Conservation (phyloP, 2,329 filamentous ascomycete genomes). For the Pyrenophora teres region DNA sequence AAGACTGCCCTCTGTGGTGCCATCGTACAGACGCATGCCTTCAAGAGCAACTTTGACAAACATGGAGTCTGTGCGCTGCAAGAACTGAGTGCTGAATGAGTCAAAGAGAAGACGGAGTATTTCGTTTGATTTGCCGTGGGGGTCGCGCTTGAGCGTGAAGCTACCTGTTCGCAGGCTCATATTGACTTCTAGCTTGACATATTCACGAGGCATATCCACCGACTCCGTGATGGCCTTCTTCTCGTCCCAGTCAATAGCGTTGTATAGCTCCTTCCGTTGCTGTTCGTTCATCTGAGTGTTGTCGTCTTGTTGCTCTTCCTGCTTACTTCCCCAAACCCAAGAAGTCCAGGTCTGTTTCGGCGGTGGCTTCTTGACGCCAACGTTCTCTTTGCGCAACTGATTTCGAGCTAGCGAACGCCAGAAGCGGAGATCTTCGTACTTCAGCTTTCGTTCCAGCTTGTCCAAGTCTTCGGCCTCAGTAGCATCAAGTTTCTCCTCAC, state of each 20-base stretch:
- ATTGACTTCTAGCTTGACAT: slow-evolving; percentile 89
- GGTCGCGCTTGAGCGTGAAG: slow-evolving; percentile 88
- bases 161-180: slow-evolving; percentile 93
- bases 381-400: slow-evolving; percentile 92
- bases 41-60: slow-evolving; percentile 88
- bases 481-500: slow-evolving; percentile 68
- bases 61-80: slow-evolving; percentile 89
- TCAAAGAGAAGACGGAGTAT: slow-evolving; percentile 93
- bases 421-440: slow-evolving; percentile 94
- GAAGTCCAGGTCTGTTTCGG: slow-evolving; percentile 85
- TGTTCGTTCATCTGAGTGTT: slow-evolving; percentile 85
- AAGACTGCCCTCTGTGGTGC: slow-evolving; percentile 86
- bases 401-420: slow-evolving; percentile 95
- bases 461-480: slow-evolving; percentile 75
- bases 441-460: slow-evolving; percentile 81
- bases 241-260: slow-evolving; percentile 98
- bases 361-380: slow-evolving; percentile 76
- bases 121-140: slow-evolving; percentile 76
- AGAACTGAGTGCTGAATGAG: slow-evolving; percentile 84
- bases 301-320: slow-evolving; percentile 68
- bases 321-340: slow-evolving; percentile 77
- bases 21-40: slow-evolving; percentile 91
- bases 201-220: slow-evolving; percentile 87
- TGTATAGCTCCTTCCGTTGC: slow-evolving; percentile 93
- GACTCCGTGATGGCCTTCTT: slow-evolving; percentile 86